These are phyloP conservation scores for Spinellus fusiger DNA, from an alignment of 192 early-diverging fungal genomes.

Conservation along the genomic window DNA sequence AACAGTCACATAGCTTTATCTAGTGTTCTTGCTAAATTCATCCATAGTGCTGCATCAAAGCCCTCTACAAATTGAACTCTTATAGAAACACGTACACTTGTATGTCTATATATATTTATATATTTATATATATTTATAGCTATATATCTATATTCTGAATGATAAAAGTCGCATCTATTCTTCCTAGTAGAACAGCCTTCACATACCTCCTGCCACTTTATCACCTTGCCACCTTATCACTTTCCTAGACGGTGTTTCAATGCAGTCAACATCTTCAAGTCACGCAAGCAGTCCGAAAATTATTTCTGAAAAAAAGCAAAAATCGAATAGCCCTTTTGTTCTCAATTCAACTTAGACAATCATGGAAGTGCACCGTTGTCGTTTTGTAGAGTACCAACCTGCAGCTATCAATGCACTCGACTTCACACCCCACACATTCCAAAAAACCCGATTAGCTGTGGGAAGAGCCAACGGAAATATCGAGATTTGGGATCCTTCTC, in stretches of 20 bases:
- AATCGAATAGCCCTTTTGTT: not conserved
- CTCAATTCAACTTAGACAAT: not conserved
- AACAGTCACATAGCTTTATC: too few relatives aligned
- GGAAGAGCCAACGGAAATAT: slow-evolving; percentile 91
- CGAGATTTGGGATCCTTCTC: slow-evolving; percentile 80
- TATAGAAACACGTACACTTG: too few relatives aligned
- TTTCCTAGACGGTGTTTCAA: not conserved
- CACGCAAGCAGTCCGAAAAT: slow-evolving; percentile 1
- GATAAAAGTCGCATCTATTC: too few relatives aligned
- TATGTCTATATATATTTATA: too few relatives aligned
- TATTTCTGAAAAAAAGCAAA: slow-evolving; percentile 1
- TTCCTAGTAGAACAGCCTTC: too few relatives aligned
- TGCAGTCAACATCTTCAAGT: not conserved
- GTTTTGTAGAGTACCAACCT: slow-evolving; percentile 84
- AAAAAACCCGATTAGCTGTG: slow-evolving; percentile 59
- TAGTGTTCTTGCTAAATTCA: too few relatives aligned
- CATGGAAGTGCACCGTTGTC: slow-evolving; percentile 78
- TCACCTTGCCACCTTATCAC: too few relatives aligned
- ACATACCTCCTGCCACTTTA: too few relatives aligned
- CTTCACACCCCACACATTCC: slow-evolving; percentile 60
- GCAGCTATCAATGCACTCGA: slow-evolving; percentile 78
- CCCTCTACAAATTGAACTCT: too few relatives aligned
- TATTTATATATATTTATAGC: too few relatives aligned
- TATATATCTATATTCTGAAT: too few relatives aligned
- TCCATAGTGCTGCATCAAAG: too few relatives aligned